Conservation (phyloP, 2,329 filamentous ascomycete species). For the Alternaria hordeiaustralica region DNA sequence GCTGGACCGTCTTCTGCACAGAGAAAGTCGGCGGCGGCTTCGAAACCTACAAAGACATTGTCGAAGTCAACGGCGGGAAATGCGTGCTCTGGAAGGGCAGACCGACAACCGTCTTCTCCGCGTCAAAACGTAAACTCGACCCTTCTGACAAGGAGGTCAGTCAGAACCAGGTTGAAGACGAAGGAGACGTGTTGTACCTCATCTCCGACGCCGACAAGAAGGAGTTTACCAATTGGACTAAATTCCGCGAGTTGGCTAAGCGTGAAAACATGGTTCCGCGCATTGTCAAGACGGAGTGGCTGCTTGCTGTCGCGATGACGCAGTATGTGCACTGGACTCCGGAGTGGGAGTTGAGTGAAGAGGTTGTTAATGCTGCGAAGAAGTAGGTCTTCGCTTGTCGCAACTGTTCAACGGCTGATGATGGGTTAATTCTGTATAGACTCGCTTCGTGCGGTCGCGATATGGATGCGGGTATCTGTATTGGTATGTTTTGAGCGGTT, state of each 20-base stretch:
- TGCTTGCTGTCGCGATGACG: conserved; percentile 86
- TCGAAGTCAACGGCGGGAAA: conserved; percentile 84
- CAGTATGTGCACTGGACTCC: conserved; percentile 67
- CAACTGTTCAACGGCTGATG: conserved; percentile 11
- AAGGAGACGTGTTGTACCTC: conserved; percentile 70
- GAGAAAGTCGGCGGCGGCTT: conserved; percentile 79
- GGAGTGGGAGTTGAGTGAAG: conserved; percentile 45
- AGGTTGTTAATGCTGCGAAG: conserved; percentile 31
- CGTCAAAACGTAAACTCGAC: conserved; percentile 46
- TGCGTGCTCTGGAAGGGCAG: conserved; percentile 80
- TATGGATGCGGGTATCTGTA: neutral
- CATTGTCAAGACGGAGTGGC: conserved; percentile 86
- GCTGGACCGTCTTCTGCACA: conserved; percentile 84
- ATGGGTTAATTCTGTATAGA: conserved; percentile 11
- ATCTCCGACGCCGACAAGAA: conserved; percentile 70
- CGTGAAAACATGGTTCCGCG: conserved; percentile 80
- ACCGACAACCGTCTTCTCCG: conserved; percentile 69
- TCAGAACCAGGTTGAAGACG: conserved; percentile 69
- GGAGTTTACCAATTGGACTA: conserved; percentile 78
- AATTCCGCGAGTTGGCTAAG: conserved; percentile 79
- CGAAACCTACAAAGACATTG: conserved; percentile 84
- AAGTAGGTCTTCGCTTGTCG: conserved; percentile 12
- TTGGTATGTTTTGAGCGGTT: neutral
- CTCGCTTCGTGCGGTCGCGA: neutral
- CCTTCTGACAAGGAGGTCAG: conserved; percentile 42